These are phyloP conservation scores for Cryphonectria naterciae DNA, from an alignment of 2,329 filamentous ascomycete genomes.

Conservation along the genomic window DNA sequence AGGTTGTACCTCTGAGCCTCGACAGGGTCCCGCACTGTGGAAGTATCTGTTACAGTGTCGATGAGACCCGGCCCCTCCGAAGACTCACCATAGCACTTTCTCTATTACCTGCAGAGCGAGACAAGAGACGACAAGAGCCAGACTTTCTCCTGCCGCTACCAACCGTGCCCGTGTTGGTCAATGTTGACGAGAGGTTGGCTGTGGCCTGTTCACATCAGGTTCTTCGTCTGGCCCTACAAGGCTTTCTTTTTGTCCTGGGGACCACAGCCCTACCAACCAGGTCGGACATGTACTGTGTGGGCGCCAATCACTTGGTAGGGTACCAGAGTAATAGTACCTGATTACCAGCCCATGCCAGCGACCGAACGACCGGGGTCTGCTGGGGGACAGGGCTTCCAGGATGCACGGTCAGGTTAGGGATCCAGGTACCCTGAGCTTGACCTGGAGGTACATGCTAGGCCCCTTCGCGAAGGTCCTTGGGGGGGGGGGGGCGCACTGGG, in stretches of 20 bases:
- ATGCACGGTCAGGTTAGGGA: not conserved
- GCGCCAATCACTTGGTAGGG: no score
- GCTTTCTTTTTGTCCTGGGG: no score
- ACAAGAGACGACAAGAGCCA: not conserved
- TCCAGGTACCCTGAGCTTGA: slow-evolving; percentile 3
- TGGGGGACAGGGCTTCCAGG: not conserved
- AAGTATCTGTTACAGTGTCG: not conserved
- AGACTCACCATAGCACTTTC: not conserved
- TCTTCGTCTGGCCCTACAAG: no score
- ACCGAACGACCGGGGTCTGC: not conserved
- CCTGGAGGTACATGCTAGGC: not conserved
- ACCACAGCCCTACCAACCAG: slow-evolving; percentile 4
- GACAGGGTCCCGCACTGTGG: not conserved
- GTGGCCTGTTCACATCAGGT: no score
- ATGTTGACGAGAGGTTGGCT: no score
- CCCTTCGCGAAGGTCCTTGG: not conserved
- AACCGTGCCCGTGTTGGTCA: no score
- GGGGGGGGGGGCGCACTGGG: not conserved
- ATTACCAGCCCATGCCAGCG: not conserved
- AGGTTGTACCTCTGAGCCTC: not conserved
- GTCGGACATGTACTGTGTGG: not conserved
- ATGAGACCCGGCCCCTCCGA: not conserved
- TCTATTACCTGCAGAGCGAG: not conserved
- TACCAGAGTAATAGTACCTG: not conserved
- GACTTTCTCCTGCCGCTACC: no score